Percentiles rank a stretch among this genome's conserved stretches.
Evolutionary conservation across 73 alveolate species (phyloP).

Genomic region (Breviolum minutum): DNA sequence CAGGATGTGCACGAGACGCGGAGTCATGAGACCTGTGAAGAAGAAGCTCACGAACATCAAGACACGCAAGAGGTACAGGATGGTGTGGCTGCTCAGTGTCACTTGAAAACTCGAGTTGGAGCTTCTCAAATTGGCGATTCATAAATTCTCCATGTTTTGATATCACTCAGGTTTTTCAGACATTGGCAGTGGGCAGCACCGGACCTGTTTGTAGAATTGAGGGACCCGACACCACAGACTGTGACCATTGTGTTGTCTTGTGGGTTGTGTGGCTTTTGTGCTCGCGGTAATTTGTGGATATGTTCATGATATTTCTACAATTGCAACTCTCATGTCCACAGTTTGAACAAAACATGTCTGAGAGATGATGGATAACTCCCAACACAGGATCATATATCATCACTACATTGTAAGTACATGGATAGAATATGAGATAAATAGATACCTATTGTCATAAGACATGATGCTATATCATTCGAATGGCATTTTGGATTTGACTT

Average conservation of each 20-base stretch:
- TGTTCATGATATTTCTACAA: too few relatives aligned
- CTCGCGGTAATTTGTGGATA: too few relatives aligned
- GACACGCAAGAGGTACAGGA: neutral
- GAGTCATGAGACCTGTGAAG: constrained; percentile 34
- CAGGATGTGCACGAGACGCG: constrained; percentile 37
- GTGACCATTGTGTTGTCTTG: neutral
- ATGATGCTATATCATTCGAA: neutral
- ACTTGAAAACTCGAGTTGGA: neutral
- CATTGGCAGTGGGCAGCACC: constrained; percentile 41
- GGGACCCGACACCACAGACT: neutral
- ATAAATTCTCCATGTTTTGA: too few relatives aligned
- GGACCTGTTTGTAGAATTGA: neutral
- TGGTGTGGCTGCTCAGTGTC: neutral
- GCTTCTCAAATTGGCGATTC: neutral
- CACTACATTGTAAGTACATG: too few relatives aligned
- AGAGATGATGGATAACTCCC: too few relatives aligned
- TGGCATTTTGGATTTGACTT: neutral
- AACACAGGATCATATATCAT: too few relatives aligned
- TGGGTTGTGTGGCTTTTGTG: too few relatives aligned
- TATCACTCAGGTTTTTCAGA: constrained; percentile 31
- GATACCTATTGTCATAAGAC: too few relatives aligned
- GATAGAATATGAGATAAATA: too few relatives aligned
- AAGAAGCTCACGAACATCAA: neutral
- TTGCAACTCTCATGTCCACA: too few relatives aligned
- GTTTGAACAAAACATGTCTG: too few relatives aligned